Evolutionary conservation across 441 rosid species (phyloP), one percentile per base, ranked within the genome.

Genomic region (Pelargonium citronellum): DNA sequence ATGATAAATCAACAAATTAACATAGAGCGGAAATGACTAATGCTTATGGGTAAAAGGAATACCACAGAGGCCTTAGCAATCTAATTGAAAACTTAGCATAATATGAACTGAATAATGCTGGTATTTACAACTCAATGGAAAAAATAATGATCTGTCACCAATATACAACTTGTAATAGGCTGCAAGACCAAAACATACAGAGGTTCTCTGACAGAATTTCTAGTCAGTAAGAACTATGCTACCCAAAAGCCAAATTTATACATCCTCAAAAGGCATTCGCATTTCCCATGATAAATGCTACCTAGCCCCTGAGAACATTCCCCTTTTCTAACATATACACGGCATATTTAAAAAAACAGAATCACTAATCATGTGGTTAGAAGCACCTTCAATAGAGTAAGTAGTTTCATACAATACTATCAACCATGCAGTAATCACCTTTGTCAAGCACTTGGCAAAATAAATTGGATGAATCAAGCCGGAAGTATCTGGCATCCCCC

Each of bases 401-500:
- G 34, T 34, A 67, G 34, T 34, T 68, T 65, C 51, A 51, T 47
- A 39, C 2, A 15, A 15, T 62, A 43, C 58, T 41, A 55, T 64
- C 7, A 69, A 70, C n/a, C 53, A 61, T 22, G 5, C 27, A 60
- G 15, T 49, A 39, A 74, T 78, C 70, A 90, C 91, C 96, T 87
- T 86, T 4, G 84, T 79, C 80, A 92, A 66, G 85, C 87, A 84
- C 87, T 88, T 89, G 79, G 97, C 83, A 78, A 93, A 93, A 84
- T 88, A 87, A 65, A 87, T 73, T 57, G 98, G 98, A 87, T 93
- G 97, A 76, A 87, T 75, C 69, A 80, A 80, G 47, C 77, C 82
- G 70, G 85, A 81, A 63, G 85, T 80, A 71, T 87, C 88, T 63
- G 97, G 91, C 90, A 87, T 87, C 71, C 98, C 95, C 98, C 97